Percentiles rank a stretch among this genome's conserved stretches.
These are phyloP conservation scores for Millerozyma acaciae DNA, from an alignment of 805 yeast species.

Conservation along the genomic window DNA sequence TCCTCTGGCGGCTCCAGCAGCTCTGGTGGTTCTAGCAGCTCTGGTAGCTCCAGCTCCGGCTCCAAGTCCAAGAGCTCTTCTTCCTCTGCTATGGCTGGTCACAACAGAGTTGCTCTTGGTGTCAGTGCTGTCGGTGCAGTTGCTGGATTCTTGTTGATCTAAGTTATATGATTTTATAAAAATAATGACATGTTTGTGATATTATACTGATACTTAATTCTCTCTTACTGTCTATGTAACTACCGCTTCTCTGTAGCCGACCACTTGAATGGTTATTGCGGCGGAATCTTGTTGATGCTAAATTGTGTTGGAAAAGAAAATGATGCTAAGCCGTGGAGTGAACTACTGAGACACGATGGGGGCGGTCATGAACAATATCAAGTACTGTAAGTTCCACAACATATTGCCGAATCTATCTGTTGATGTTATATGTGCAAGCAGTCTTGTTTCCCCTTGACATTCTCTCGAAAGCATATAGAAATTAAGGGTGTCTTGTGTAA, in stretches of 20 bases:
- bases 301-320: background rate
- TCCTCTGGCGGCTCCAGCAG: conserved; percentile 1
- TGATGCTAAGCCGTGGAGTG: background rate
- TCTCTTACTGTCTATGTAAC: too few species aligned
- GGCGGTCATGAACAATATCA: conserved; percentile 33
- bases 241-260: too few species aligned
- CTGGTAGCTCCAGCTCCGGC: conserved; percentile 2
- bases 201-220: background rate
- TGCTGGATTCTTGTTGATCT: conserved; percentile 24
- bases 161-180: conserved; percentile 3
- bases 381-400: conserved; percentile 37
- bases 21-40: conserved; percentile 1
- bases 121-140: conserved; percentile 22
- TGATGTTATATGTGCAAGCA: too few species aligned
- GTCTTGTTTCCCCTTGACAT: conserved; percentile 1
- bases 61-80: background rate
- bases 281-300: background rate
- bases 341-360: conserved; percentile 2
- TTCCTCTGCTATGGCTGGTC: conserved; percentile 8
- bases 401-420: conserved; percentile 37
- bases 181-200: background rate
- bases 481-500: conserved; percentile 22
- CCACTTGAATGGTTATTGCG: too few species aligned
- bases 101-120: conserved; percentile 10
- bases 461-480: conserved; percentile 16